Evolutionary conservation across 495 filamentous ascomycete genomes (phyloP).

Genomic region (Trichoderma asperelloides): DNA sequence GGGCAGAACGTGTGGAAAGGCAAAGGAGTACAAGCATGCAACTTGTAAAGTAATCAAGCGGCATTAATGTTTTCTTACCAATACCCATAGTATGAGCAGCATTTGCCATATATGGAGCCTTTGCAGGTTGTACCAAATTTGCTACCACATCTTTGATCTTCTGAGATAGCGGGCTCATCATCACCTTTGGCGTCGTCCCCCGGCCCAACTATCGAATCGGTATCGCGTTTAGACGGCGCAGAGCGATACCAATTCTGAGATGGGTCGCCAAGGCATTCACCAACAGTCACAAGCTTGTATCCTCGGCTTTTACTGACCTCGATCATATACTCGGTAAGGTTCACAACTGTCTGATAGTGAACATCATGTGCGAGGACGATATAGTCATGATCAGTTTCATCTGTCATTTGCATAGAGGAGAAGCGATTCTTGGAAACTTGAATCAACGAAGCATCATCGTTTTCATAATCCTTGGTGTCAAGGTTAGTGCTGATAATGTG

Average conservation of each 20-base stretch:
- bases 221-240: slow-evolving; percentile 8
- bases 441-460: slow-evolving; percentile 44
- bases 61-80: slow-evolving; percentile 11
- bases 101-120: slow-evolving; percentile 16
- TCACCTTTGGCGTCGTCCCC: not conserved
- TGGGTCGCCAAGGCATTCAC: slow-evolving; percentile 28
- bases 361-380: slow-evolving; percentile 52
- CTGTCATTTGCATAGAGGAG: slow-evolving; percentile 21
- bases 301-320: slow-evolving; percentile 35
- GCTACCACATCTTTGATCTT: not conserved
- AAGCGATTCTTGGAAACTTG: slow-evolving; percentile 56
- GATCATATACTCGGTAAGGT: slow-evolving; percentile 59
- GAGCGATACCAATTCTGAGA: slow-evolving; percentile 35
- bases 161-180: not conserved
- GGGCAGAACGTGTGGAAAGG: not conserved
- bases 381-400: slow-evolving; percentile 19
- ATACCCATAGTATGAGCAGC: slow-evolving; percentile 17
- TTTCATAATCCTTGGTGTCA: slow-evolving; percentile 58
- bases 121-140: slow-evolving; percentile 9
- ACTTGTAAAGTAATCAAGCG: not conserved
- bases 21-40: not conserved
- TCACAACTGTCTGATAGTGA: slow-evolving; percentile 56
- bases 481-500: slow-evolving; percentile 57
- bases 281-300: slow-evolving; percentile 36
- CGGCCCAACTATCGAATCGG: not conserved